Conservation (phyloP, 257 asterid genomes). For the Plantago elongata region DNA sequence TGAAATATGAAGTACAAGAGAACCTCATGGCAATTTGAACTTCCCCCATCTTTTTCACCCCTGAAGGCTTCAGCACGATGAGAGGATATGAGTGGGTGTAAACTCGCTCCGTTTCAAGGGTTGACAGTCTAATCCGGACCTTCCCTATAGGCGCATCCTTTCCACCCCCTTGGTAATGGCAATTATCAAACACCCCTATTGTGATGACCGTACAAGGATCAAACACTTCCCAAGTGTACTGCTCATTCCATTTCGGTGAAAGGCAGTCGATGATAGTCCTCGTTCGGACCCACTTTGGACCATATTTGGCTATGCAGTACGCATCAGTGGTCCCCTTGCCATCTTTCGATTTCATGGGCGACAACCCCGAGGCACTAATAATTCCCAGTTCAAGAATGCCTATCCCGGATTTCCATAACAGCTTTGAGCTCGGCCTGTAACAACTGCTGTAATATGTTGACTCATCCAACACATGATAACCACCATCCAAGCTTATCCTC, state of each 20-base stretch:
- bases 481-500: slow-evolving; percentile 75
- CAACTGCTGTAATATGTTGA: slow-evolving; percentile 64
- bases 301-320: slow-evolving; percentile 74
- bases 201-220: slow-evolving; percentile 83
- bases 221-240: slow-evolving; percentile 84
- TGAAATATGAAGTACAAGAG: slow-evolving; percentile 61
- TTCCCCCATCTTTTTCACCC: slow-evolving; percentile 80
- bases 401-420: slow-evolving; percentile 64
- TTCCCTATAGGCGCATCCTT: slow-evolving; percentile 63
- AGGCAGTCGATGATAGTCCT: slow-evolving; percentile 64
- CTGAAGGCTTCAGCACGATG: slow-evolving; percentile 50
- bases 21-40: slow-evolving; percentile 74
- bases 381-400: slow-evolving; percentile 75
- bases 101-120: slow-evolving; percentile 72
- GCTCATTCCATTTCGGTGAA: slow-evolving; percentile 79
- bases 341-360: slow-evolving; percentile 57
- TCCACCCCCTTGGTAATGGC: slow-evolving; percentile 54
- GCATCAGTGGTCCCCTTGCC: slow-evolving; percentile 66
- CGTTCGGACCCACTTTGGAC: slow-evolving; percentile 76
- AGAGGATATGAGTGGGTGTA: slow-evolving; percentile 82
- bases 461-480: slow-evolving; percentile 85
- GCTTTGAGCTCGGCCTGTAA: slow-evolving; percentile 61
- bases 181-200: slow-evolving; percentile 62
- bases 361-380: slow-evolving; percentile 55
- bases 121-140: slow-evolving; percentile 74